Base-by-base conservation (phyloP, 345 rosid species). In the Gossypium raimondii region DNA sequence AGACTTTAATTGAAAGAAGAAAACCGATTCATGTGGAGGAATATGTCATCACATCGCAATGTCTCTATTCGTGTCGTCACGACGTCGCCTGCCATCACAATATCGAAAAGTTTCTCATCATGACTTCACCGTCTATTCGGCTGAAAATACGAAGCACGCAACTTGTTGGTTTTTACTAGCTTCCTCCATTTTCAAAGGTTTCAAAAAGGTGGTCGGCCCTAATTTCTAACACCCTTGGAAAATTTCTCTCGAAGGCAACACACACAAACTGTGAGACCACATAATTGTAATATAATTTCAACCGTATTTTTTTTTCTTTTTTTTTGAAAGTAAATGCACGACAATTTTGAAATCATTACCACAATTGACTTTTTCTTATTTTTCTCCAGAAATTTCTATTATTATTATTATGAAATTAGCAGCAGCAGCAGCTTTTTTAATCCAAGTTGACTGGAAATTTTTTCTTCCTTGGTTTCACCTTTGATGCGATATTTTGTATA, bases 91-190 rank as follows among this genome's bases (percentile, higher is more conserved):
- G 7, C 6, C 41, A 34, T 5, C 41, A 34, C 41, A 34, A 34
- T 1, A 5, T 34, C 7, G 1, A 34, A 34, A 34, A 4, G 7
- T 0, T 34, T 6, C 7, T 34, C 41, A 34, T 34, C 1, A 34
- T 34, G 1, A 34, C 7, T 0, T 5, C 7, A 1, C 1, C 1
- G 0, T 5, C 41, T 34, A 0, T 5, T 34, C 7, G 0, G 1
- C 7, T 1, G 7, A 34, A 34, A 34, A 34, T 5, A 34, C 1
- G 7, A 34, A 34, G 0, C 41, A 34, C 41, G 0, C 41, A 7
- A 6, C 41, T 5, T 34, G 1, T 34, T 34, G 7, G 1, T 34
- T 34, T 34, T 34, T 5, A 1, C 7, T 5, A 34, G 41, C 41
- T 34, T 34, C 41, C 41, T 7, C 41, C 41, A 34, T 50, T 14